These are phyloP conservation scores for Ephemerocybe angulata DNA, from an alignment of 768 basidiomycete species.

Conservation along the genomic window DNA sequence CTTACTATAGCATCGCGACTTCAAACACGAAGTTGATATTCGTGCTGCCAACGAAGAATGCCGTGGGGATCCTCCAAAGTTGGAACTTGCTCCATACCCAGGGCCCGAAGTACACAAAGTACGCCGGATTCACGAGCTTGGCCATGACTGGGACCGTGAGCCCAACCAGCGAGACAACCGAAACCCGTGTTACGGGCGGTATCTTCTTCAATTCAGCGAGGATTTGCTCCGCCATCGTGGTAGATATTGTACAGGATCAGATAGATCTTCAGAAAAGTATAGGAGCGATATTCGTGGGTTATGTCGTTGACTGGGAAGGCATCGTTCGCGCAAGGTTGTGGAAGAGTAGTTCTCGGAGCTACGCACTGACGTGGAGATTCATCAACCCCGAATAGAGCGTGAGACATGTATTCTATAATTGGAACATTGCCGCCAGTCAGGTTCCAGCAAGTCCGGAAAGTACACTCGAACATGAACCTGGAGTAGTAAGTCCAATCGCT, in stretches of 20 bases:
- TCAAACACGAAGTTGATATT: conserved; percentile 42
- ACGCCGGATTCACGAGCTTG: conserved; percentile 49
- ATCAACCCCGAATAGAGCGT: too few relatives aligned
- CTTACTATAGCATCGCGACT: conserved; percentile 67
- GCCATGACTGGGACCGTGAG: conserved; percentile 58
- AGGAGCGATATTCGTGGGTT: too few relatives aligned
- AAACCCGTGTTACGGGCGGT: conserved; percentile 75
- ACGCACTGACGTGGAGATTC: too few relatives aligned
- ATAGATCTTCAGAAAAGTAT: too few relatives aligned
- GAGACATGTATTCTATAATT: too few relatives aligned
- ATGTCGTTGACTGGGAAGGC: too few relatives aligned
- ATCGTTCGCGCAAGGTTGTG: too few relatives aligned
- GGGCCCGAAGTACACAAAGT: conserved; percentile 48
- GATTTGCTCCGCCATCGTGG: conserved; percentile 30
- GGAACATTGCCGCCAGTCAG: too few relatives aligned
- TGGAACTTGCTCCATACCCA: conserved; percentile 48
- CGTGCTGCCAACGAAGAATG: conserved; percentile 62
- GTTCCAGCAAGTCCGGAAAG: too few relatives aligned
- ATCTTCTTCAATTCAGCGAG: conserved; percentile 71
- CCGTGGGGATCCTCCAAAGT: conserved; percentile 71
- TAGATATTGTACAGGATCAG: neutral
- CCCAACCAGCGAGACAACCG: conserved; percentile 56
- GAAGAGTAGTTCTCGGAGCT: too few relatives aligned
- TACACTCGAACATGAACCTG: too few relatives aligned
- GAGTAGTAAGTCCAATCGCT: too few relatives aligned